Percentiles rank a stretch among this genome's conserved stretches.
Conservation (phyloP, 164 flowering plant species). For the Aristolochia contorta region DNA sequence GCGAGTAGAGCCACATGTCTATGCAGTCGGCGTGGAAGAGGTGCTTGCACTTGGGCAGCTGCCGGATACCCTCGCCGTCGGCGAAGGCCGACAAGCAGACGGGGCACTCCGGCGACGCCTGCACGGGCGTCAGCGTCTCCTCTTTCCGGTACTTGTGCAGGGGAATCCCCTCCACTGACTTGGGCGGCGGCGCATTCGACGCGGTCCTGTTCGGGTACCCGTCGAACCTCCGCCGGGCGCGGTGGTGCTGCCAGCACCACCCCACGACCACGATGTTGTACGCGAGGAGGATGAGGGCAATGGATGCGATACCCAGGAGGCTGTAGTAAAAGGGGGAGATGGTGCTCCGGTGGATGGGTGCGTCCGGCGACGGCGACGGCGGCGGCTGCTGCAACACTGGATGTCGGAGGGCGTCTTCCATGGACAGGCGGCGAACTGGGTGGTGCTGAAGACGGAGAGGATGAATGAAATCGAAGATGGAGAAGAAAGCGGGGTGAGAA, state of each 20-base stretch:
- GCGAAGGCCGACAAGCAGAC: conserved; percentile 60
- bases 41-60: conserved; percentile 50
- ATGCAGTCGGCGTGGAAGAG: conserved; percentile 54
- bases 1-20: conserved; percentile 75
- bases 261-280: conserved; percentile 9
- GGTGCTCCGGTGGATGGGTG: background rate
- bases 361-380: too few relatives aligned
- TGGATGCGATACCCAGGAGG: conserved; percentile 1
- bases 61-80: conserved; percentile 39
- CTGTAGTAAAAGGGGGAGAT: conserved; percentile 9
- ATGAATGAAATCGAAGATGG: too few relatives aligned
- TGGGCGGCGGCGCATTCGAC: too few relatives aligned
- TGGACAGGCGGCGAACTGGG: too few relatives aligned
- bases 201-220: background rate
- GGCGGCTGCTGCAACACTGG: too few relatives aligned
- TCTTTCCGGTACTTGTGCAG: conserved; percentile 21
- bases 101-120: conserved; percentile 41
- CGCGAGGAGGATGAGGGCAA: conserved; percentile 2
- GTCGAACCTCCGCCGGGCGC: background rate
- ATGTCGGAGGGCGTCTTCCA: too few relatives aligned
- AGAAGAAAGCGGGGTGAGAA: too few relatives aligned
- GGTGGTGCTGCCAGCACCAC: conserved; percentile 13
- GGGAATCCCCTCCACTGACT: conserved; percentile 4
- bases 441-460: too few relatives aligned
- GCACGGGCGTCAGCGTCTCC: conserved; percentile 8